phyloP scores from a whole-genome alignment of 257 asterid genomes.

The Rhazya stricta region DNA sequence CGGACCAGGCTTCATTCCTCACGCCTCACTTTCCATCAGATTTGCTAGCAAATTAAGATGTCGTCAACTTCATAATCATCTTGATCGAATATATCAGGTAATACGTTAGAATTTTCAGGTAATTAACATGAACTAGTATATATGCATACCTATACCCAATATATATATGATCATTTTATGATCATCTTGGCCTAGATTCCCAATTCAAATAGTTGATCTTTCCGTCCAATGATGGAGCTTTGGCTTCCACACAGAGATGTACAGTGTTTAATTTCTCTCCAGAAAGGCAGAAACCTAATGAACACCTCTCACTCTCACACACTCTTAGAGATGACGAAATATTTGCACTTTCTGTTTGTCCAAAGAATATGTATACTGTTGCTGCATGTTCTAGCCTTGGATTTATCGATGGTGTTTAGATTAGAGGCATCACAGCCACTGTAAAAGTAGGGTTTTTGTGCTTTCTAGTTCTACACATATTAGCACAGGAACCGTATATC shows the following conservation, averaged over 20 bases:
- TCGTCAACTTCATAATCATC: not conserved
- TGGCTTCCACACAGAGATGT: not conserved
- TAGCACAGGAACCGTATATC: not conserved
- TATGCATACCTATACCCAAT: not conserved
- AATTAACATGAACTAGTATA: no score
- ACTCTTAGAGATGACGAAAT: not conserved
- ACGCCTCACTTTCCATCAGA: conserved; percentile 34
- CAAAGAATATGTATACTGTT: not conserved
- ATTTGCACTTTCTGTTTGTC: not conserved
- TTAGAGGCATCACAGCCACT: not conserved
- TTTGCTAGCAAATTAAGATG: no score
- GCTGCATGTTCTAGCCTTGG: not conserved
- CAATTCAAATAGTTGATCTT: not conserved
- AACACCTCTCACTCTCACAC: not conserved
- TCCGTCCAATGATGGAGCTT: not conserved
- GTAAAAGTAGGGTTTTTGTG: conserved; percentile 2
- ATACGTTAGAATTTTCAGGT: not conserved
- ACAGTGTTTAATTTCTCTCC: not conserved
- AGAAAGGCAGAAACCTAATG: not conserved
- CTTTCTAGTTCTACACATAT: not conserved
- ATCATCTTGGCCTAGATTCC: not conserved
- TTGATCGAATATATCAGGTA: not conserved
- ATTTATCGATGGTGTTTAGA: not conserved
- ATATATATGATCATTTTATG: no score
- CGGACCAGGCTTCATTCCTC: conserved; percentile 98